A percentile compares a stretch with the other conserved stretches of the same genome.
Evolutionary conservation across 371 early-diverging fungal species (phyloP).

Genomic region (Dinochytrium kinnereticum): DNA sequence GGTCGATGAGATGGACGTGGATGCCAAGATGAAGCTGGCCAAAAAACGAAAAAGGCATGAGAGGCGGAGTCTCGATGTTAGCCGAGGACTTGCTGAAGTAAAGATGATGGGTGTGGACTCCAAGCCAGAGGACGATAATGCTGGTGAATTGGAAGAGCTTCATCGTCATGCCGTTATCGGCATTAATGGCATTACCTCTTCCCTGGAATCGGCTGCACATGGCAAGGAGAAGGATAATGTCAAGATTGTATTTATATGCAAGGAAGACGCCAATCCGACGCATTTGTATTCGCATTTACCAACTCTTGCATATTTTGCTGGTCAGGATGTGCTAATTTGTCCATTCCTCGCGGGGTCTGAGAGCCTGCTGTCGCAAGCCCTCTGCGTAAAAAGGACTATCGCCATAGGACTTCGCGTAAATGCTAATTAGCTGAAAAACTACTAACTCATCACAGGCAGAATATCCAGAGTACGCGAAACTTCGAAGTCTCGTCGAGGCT

Average conservation of each 20-base stretch:
- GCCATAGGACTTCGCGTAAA: slow-evolving; percentile 30
- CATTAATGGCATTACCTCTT: not conserved
- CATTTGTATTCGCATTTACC: slow-evolving; percentile 44
- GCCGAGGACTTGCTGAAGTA: not conserved
- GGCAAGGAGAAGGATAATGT: not conserved
- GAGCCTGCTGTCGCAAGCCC: slow-evolving; percentile 15
- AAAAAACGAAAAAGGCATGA: slow-evolving; percentile 6
- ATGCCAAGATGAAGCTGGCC: slow-evolving; percentile 10
- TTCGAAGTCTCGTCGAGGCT: not conserved
- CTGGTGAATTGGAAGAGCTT: not conserved
- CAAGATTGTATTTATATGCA: slow-evolving; percentile 36
- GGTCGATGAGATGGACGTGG: not conserved
- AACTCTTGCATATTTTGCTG: slow-evolving; percentile 32
- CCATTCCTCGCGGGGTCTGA: slow-evolving; percentile 37
- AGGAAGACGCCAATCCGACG: slow-evolving; percentile 26
- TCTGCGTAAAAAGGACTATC: slow-evolving; percentile 31
- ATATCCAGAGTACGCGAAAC: not conserved
- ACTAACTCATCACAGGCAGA: not conserved
- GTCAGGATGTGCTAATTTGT: slow-evolving; percentile 17
- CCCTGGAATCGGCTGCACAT: not conserved
- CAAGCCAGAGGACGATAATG: not conserved
- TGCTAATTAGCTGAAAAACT: not conserved
- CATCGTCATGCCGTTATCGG: not conserved
- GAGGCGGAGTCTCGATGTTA: not conserved
- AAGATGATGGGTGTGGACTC: not conserved